These are phyloP conservation scores for Acanthochlamys bracteata DNA, from an alignment of 106 monocot species.

Conservation along the genomic window DNA sequence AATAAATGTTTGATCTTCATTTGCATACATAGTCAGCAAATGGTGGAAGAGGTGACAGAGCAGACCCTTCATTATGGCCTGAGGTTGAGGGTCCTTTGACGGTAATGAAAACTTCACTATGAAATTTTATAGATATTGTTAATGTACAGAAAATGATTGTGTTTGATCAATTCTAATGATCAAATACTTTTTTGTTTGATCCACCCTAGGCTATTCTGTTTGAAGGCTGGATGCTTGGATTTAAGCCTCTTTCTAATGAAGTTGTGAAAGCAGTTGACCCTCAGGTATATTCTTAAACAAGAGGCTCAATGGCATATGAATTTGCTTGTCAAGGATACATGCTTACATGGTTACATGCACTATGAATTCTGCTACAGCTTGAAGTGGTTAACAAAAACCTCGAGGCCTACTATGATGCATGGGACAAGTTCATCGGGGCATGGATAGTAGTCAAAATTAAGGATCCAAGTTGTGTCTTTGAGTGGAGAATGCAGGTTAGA, in stretches of 20 bases:
- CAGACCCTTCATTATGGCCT: conserved; percentile 84
- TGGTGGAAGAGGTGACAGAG: conserved; percentile 89
- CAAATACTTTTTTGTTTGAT: conserved; percentile 6
- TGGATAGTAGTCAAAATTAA: conserved; percentile 93
- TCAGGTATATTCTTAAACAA: conserved; percentile 40
- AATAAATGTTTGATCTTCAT: neutral
- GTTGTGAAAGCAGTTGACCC: conserved; percentile 84
- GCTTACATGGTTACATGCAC: neutral
- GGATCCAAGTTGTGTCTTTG: conserved; percentile 79
- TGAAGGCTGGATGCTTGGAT: conserved; percentile 99
- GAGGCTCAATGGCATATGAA: no score
- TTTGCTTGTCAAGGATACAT: no score
- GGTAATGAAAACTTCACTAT: conserved; percentile 25
- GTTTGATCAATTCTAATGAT: neutral
- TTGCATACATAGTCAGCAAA: conserved; percentile 65
- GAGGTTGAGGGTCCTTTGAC: conserved; percentile 79
- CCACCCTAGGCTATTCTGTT: conserved; percentile 83
- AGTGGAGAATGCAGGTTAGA: conserved; percentile 91
- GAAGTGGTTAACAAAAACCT: conserved; percentile 93
- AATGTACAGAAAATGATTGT: neutral
- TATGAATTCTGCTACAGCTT: conserved; percentile 38
- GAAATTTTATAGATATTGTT: neutral
- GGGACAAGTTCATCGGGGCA: conserved; percentile 77
- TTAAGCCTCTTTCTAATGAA: conserved; percentile 80
- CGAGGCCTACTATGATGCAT: conserved; percentile 76